These are phyloP conservation scores for Raphanus sativus DNA, from an alignment of 345 rosid species.

Conservation along the genomic window DNA sequence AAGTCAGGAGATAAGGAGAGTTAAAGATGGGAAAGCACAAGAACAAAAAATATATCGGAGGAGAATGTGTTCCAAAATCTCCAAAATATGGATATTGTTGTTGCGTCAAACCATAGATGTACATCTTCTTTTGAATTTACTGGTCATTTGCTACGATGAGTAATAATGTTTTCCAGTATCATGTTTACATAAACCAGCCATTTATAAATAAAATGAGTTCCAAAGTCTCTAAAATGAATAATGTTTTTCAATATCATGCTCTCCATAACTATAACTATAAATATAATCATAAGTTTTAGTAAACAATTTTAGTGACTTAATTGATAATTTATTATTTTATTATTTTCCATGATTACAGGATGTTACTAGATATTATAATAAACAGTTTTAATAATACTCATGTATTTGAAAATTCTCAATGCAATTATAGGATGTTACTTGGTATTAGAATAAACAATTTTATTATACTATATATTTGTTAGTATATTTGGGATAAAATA, in stretches of 20 bases:
- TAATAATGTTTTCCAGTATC: background rate
- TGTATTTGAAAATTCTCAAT: too few species aligned
- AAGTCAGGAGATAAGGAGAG: conserved; percentile 14
- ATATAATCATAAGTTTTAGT: too few species aligned
- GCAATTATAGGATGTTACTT: too few species aligned
- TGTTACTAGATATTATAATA: too few species aligned
- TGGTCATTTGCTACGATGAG: background rate
- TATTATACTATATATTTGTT: too few species aligned
- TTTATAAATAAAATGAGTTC: background rate
- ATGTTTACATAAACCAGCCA: background rate
- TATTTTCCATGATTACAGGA: too few species aligned
- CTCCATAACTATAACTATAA: too few species aligned
- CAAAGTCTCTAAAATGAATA: background rate
- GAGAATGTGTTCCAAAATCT: background rate
- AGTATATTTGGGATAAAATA: too few species aligned
- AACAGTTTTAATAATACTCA: too few species aligned
- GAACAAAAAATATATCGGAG: background rate
- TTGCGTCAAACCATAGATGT: background rate
- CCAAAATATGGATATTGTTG: background rate
- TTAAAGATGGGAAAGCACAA: background rate
- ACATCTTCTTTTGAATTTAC: background rate
- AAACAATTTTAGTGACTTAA: too few species aligned
- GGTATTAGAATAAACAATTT: too few species aligned
- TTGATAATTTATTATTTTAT: too few species aligned
- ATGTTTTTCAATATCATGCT: background rate